A percentile compares a stretch with the other conserved stretches of the same genome.
Conservation (phyloP, 352 stramenopile species). For the Pythium oligandrum region DNA sequence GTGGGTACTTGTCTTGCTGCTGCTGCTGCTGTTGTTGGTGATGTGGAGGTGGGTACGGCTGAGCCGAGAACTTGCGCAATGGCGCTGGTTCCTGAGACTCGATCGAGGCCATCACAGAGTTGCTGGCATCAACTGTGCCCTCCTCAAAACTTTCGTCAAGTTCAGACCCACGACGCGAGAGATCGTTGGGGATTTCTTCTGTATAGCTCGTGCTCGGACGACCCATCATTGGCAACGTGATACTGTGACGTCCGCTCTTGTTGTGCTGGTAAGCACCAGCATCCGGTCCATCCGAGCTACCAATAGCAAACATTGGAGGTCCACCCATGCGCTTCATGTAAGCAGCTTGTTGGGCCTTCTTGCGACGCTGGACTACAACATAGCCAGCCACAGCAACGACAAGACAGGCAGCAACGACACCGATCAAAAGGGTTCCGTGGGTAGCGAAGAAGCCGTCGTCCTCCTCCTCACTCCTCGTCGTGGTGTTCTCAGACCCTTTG, state of each 20-base stretch:
- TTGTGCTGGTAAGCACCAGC: conserved; percentile 14
- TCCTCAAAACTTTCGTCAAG: conserved; percentile 15
- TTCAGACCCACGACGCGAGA: conserved; percentile 15
- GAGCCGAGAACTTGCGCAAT: too few relatives aligned
- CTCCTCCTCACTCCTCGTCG: conserved; percentile 41
- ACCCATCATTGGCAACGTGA: conserved; percentile 14
- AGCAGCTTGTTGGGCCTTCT: conserved; percentile 11
- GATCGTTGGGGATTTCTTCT: conserved; percentile 13
- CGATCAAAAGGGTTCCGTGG: conserved; percentile 10
- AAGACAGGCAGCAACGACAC: conserved; percentile 9
- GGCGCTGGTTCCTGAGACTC: too few relatives aligned
- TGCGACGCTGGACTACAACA: conserved; percentile 15
- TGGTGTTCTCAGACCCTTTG: neutral
- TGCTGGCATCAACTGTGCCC: neutral
- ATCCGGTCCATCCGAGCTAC: conserved; percentile 13
- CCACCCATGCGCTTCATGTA: neutral
- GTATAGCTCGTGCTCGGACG: conserved; percentile 14
- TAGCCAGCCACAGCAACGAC: conserved; percentile 17
- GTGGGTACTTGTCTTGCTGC: too few relatives aligned
- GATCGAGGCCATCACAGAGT: too few relatives aligned
- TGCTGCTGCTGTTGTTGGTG: neutral
- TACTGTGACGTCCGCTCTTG: conserved; percentile 14
- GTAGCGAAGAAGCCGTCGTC: conserved; percentile 28
- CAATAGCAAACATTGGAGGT: neutral
- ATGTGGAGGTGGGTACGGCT: neutral